Evolutionary conservation across 805 yeast genomes (phyloP).

Genomic region (Schizosaccharomyces cryophilus): DNA sequence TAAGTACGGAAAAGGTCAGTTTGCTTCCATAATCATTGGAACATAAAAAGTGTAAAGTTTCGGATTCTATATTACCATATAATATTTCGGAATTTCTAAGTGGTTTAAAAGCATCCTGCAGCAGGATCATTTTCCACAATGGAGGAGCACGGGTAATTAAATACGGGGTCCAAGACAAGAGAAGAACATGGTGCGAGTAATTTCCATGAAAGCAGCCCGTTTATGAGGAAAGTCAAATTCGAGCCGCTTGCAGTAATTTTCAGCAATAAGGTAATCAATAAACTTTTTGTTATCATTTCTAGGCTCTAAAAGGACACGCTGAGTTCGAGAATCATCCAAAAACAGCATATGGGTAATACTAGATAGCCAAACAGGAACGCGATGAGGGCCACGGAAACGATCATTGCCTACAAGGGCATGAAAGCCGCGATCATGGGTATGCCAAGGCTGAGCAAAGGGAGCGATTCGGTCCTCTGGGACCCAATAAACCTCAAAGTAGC

Average conservation of each 20-base stretch:
- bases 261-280: constrained; percentile 6
- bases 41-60: too few relatives aligned
- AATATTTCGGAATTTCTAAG: too few relatives aligned
- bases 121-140: not conserved
- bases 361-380: constrained; percentile 10
- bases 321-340: constrained; percentile 8
- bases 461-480: constrained; percentile 10
- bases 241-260: constrained; percentile 7
- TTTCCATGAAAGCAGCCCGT: constrained; percentile 11
- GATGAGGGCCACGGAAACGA: constrained; percentile 11
- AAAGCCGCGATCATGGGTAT: constrained; percentile 10
- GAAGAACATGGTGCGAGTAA: constrained; percentile 8
- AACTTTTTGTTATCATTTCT: constrained; percentile 10
- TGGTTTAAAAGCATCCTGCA: too few relatives aligned
- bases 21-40: too few relatives aligned
- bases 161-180: not conserved
- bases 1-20: too few relatives aligned
- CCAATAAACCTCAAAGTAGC: constrained; percentile 11
- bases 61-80: too few relatives aligned
- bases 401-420: constrained; percentile 12
- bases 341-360: constrained; percentile 10
- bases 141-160: not conserved
- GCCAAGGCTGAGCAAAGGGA: constrained; percentile 6
- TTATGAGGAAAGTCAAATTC: constrained; percentile 12
- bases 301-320: constrained; percentile 10